These are phyloP conservation scores for Auriculariales sp. DNA, from an alignment of 768 basidiomycete species.

Conservation along the genomic window DNA sequence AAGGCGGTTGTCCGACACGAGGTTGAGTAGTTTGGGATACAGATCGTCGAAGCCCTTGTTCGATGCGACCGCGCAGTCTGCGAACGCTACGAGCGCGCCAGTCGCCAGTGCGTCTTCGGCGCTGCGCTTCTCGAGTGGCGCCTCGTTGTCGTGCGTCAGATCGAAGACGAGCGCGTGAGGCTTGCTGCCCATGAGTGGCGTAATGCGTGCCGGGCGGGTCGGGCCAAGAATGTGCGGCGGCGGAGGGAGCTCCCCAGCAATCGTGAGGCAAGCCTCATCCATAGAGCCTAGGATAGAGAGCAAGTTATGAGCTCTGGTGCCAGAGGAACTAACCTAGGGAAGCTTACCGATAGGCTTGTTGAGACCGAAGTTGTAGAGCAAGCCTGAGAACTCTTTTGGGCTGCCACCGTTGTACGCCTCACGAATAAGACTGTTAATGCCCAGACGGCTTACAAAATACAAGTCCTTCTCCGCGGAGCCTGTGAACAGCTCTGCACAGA, in stretches of 20 bases:
- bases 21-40: conserved; percentile 84
- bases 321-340: not conserved
- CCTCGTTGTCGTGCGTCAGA: conserved; percentile 95
- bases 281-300: conserved; percentile 53
- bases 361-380: conserved; percentile 81
- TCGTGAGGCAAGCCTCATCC: conserved; percentile 77
- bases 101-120: conserved; percentile 94
- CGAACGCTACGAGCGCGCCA: conserved; percentile 85
- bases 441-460: conserved; percentile 79
- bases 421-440: conserved; percentile 85
- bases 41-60: conserved; percentile 97
- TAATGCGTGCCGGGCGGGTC: conserved; percentile 55
- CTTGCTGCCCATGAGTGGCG: conserved; percentile 65
- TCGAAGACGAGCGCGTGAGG: conserved; percentile 95
- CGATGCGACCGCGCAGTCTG: conserved; percentile 75
- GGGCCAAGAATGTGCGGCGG: conserved; percentile 78
- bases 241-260: conserved; percentile 48
- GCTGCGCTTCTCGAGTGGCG: conserved; percentile 75
- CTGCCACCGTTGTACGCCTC: conserved; percentile 89
- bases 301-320: not conserved
- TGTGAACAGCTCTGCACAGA: conserved; percentile 94
- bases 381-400: conserved; percentile 77
- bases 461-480: conserved; percentile 90
- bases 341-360: conserved; percentile 79
- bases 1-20: conserved; percentile 68